Conservation (phyloP, 805 yeast species). For the Saturnispora mendoncae region DNA sequence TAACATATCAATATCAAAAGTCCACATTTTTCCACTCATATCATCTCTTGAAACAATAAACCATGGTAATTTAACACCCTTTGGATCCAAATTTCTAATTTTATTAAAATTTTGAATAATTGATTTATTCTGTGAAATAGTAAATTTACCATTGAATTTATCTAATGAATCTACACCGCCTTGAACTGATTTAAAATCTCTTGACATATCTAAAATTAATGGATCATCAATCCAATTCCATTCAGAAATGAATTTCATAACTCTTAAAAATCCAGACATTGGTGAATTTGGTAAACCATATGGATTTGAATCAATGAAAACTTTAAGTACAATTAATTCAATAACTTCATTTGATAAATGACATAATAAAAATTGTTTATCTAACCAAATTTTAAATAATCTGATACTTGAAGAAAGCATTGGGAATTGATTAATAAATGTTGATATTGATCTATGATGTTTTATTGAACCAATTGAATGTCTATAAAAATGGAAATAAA, state of each 20-base stretch:
- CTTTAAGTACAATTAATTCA: slow-evolving; percentile 74
- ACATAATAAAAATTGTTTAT: slow-evolving; percentile 62
- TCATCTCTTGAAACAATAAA: slow-evolving; percentile 81
- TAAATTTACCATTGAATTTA: slow-evolving; percentile 51
- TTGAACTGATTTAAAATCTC: slow-evolving; percentile 26
- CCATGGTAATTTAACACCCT: slow-evolving; percentile 67
- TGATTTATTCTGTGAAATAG: slow-evolving; percentile 50
- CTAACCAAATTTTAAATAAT: slow-evolving; percentile 83
- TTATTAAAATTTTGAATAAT: slow-evolving; percentile 58
- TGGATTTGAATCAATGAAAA: slow-evolving; percentile 85
- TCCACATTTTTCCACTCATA: slow-evolving; percentile 79
- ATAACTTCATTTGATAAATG: slow-evolving; percentile 72
- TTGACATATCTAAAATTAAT: slow-evolving; percentile 67
- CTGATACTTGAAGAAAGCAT: slow-evolving; percentile 74
- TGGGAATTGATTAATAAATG: slow-evolving; percentile 62
- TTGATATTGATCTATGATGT: slow-evolving; percentile 72
- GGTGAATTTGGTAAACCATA: slow-evolving; percentile 71
- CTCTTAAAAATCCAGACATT: slow-evolving; percentile 71
- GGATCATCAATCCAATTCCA: slow-evolving; percentile 97
- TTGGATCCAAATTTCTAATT: slow-evolving; percentile 71
- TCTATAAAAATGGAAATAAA: slow-evolving; percentile 56
- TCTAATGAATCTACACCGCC: slow-evolving; percentile 24
- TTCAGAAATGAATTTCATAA: slow-evolving; percentile 55
- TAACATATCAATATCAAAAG: slow-evolving; percentile 43
- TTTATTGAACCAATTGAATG: slow-evolving; percentile 59